phyloP scores from a whole-genome alignment of 2,329 filamentous ascomycete species.

The Fusarium setosum region DNA sequence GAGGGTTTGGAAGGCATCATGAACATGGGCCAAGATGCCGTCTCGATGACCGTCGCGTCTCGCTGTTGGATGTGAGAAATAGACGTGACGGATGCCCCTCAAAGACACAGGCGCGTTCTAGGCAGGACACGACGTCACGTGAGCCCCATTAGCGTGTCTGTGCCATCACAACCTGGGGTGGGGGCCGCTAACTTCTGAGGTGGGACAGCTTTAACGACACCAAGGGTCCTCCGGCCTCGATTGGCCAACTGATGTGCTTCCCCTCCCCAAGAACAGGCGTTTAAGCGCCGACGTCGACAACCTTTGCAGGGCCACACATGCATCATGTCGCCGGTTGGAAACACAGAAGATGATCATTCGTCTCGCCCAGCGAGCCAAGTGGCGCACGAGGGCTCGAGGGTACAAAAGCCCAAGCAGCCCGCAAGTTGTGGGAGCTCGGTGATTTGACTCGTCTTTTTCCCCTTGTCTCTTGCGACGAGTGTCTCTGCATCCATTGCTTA shows the following conservation, averaged over 20 bases:
- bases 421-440: constrained; percentile 27
- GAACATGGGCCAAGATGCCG: constrained; percentile 9
- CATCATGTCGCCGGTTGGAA: constrained; percentile 40
- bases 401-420: constrained; percentile 41
- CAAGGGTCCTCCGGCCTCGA: constrained; percentile 37
- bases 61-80: constrained; percentile 3
- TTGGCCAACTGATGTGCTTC: constrained; percentile 39
- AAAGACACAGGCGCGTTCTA: constrained; percentile 26
- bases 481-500: constrained; percentile 7
- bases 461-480: constrained; percentile 18
- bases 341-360: constrained; percentile 35
- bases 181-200: constrained; percentile 39
- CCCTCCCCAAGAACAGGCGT: constrained; percentile 39
- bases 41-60: constrained; percentile 33
- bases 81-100: constrained; percentile 35
- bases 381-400: constrained; percentile 27
- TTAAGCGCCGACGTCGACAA: constrained; percentile 46
- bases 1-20: constrained; percentile 33
- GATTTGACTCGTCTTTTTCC: constrained; percentile 5
- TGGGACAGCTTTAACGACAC: constrained; percentile 40
- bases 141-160: neutral
- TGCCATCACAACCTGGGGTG: constrained; percentile 21
- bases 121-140: constrained; percentile 42
- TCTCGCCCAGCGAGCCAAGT: constrained; percentile 36
- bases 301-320: constrained; percentile 36